Conservation (phyloP, 495 filamentous ascomycete genomes). For the Penicillium pulvis region DNA sequence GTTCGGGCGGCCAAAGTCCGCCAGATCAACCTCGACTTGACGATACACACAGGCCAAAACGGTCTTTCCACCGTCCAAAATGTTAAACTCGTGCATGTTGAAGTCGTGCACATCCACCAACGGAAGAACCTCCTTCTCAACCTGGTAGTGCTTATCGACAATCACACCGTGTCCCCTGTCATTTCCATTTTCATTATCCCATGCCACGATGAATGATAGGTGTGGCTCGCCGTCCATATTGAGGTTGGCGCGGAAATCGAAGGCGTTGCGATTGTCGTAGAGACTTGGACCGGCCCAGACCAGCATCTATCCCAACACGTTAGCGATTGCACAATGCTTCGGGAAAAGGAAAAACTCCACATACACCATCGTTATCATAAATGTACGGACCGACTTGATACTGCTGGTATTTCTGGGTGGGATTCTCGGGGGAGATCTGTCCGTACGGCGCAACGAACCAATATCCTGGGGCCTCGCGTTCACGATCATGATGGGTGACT, state of each 20-base stretch:
- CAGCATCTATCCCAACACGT: conserved; percentile 28
- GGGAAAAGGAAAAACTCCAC: not conserved
- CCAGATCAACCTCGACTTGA: conserved; percentile 40
- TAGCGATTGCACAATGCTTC: not conserved
- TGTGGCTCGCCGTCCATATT: conserved; percentile 41
- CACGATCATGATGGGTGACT: conserved; percentile 27
- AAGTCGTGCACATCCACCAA: conserved; percentile 43
- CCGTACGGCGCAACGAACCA: conserved; percentile 49
- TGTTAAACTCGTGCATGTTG: conserved; percentile 55
- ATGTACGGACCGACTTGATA: conserved; percentile 49
- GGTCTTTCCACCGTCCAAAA: conserved; percentile 41
- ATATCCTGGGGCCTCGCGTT: conserved; percentile 36
- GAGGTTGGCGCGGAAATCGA: conserved; percentile 44
- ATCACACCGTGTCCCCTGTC: conserved; percentile 38
- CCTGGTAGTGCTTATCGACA: conserved; percentile 37
- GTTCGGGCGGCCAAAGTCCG: conserved; percentile 44
- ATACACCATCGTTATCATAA: conserved; percentile 44
- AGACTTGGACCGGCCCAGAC: conserved; percentile 44
- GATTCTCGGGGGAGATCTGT: conserved; percentile 26
- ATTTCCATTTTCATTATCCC: conserved; percentile 34
- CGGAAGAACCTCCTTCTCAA: conserved; percentile 39
- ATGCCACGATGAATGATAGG: conserved; percentile 50
- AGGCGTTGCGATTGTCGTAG: conserved; percentile 39
- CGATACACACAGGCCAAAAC: conserved; percentile 54
- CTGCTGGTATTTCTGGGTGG: conserved; percentile 36